These are phyloP conservation scores for Cyclocybe aegerita DNA, from an alignment of 768 basidiomycete genomes.

Conservation along the genomic window DNA sequence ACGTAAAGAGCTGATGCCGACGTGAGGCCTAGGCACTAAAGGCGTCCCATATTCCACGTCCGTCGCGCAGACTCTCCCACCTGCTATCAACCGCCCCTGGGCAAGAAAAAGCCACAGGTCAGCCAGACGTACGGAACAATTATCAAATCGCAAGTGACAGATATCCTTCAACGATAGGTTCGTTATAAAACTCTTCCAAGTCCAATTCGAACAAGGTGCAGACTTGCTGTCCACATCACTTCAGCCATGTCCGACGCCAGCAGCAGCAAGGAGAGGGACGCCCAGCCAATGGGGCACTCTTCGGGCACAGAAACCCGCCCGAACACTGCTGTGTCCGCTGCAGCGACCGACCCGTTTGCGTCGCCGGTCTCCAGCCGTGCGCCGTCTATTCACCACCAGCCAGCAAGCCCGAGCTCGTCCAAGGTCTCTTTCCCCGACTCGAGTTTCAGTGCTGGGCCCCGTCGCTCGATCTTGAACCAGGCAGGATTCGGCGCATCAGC, in stretches of 20 bases:
- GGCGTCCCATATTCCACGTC: constrained; percentile 8
- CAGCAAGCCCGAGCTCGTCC: constrained; percentile 19
- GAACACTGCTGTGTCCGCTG: constrained; percentile 21
- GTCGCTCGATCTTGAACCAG: constrained; percentile 15
- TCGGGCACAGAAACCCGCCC: constrained; percentile 17
- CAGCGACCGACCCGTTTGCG: constrained; percentile 32
- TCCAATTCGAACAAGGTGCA: constrained; percentile 1
- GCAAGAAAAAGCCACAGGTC: not conserved
- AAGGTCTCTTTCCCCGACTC: constrained; percentile 27
- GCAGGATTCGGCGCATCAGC: constrained; percentile 14
- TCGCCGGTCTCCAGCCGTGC: constrained; percentile 34
- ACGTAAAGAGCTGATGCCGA: constrained; percentile 17
- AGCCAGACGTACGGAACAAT: constrained; percentile 6
- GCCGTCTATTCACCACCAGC: constrained; percentile 28
- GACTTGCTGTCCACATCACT: constrained; percentile 7
- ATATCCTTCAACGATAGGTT: constrained; percentile 1
- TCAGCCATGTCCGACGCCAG: constrained; percentile 20
- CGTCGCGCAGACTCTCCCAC: constrained; percentile 9
- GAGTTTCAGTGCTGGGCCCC: constrained; percentile 10
- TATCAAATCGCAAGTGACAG: constrained; percentile 12
- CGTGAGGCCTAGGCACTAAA: constrained; percentile 11
- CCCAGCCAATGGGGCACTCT: constrained; percentile 1
- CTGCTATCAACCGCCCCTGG: constrained; percentile 4
- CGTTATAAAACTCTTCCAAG: constrained; percentile 13
- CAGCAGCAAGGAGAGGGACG: constrained; percentile 12